Evolutionary conservation across 2,329 filamentous ascomycete species (phyloP).

Genomic region (Rutstroemia sydowiana): DNA sequence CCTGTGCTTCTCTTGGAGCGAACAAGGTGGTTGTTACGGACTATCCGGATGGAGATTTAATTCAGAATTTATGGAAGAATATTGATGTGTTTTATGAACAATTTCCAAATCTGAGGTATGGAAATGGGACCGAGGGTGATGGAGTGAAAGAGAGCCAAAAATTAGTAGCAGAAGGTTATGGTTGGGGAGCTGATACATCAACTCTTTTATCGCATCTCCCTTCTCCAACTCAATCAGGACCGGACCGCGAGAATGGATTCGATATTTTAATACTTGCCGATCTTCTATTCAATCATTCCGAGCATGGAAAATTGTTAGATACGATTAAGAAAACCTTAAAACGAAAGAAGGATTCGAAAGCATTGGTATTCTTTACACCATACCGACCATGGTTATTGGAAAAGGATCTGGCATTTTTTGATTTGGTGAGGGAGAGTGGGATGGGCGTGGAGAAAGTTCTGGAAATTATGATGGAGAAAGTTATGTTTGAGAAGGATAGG

Average conservation of each 20-base stretch:
- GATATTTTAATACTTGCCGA: constrained; percentile 83
- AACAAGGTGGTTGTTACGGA: constrained; percentile 72
- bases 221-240: no score
- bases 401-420: constrained; percentile 82
- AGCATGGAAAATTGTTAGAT: constrained; percentile 70
- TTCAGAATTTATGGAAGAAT: constrained; percentile 73
- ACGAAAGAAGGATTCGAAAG: constrained; percentile 34
- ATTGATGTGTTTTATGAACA: constrained; percentile 37
- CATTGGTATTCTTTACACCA: constrained; percentile 88
- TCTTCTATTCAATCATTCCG: constrained; percentile 82
- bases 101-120: constrained; percentile 1
- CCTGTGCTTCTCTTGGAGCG: constrained; percentile 68
- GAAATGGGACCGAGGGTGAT: constrained; percentile 17
- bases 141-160: no score
- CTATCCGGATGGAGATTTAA: constrained; percentile 78
- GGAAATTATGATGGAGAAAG: constrained; percentile 74
- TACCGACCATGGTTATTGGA: constrained; percentile 86
- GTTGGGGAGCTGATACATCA: constrained; percentile 67
- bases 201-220: constrained; percentile 51
- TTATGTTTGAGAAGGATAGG: constrained; percentile 83
- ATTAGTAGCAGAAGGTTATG: constrained; percentile 62
- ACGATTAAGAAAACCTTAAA: constrained; percentile 64
- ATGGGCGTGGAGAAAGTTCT: constrained; percentile 73
- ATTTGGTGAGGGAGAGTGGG: constrained; percentile 60
- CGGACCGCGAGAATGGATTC: constrained; percentile 41